phyloP scores from a whole-genome alignment of 1,284 basidiomycete species.

The Pascua guehoae region DNA sequence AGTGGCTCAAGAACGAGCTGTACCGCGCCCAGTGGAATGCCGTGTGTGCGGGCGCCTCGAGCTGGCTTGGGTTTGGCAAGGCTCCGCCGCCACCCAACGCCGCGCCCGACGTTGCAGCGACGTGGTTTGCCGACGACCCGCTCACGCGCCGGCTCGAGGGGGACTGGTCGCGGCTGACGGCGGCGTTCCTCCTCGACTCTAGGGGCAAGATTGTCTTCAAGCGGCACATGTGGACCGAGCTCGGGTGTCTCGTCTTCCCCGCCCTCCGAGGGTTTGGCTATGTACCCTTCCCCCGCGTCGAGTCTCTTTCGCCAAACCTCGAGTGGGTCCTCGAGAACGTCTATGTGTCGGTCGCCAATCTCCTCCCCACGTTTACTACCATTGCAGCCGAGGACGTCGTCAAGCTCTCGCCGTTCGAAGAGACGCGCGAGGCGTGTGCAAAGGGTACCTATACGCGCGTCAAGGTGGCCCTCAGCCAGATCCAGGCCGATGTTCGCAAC shows the following conservation, averaged over 20 bases:
- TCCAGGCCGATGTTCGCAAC: conserved; percentile 15
- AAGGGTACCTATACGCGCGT: background rate
- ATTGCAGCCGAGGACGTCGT: conserved; percentile 4
- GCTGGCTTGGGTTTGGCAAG: conserved; percentile 4
- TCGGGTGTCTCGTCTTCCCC: conserved; percentile 1
- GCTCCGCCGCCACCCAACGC: background rate
- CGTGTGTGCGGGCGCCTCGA: background rate
- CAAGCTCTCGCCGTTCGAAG: conserved; percentile 8
- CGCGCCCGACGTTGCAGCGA: too few species aligned
- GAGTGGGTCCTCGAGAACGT: conserved; percentile 17
- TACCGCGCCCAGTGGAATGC: conserved; percentile 16
- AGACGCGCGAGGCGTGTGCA: conserved; percentile 1
- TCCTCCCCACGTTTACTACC: conserved; percentile 10
- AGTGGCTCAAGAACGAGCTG: conserved; percentile 8
- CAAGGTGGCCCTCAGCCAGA: conserved; percentile 1
- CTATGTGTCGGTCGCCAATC: conserved; percentile 11
- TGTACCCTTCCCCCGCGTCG: conserved; percentile 12
- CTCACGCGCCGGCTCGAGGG: conserved; percentile 3
- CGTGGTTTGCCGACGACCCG: conserved; percentile 13
- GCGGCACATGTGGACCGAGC: conserved; percentile 10
- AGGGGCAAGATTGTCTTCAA: conserved; percentile 1
- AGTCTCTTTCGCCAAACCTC: conserved; percentile 5
- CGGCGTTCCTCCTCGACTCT: conserved; percentile 2
- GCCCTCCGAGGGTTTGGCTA: conserved; percentile 6
- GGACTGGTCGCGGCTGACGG: background rate